phyloP scores from a whole-genome alignment of 2,329 filamentous ascomycete species.

The Grosmannia penicillata region DNA sequence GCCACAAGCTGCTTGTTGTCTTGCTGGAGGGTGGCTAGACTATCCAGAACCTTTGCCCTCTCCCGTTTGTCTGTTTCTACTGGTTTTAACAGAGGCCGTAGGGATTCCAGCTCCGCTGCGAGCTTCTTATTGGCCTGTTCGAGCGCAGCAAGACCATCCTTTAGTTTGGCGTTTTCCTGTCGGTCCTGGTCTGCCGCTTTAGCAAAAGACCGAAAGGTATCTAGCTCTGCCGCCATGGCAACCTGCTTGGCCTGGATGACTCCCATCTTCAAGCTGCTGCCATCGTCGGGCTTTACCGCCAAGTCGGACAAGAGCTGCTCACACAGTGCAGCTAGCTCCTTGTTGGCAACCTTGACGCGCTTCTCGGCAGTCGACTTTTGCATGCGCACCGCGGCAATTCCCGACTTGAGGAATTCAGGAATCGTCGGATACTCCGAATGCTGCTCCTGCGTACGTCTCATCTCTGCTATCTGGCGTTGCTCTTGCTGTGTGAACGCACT shows the following conservation, averaged over 20 bases:
- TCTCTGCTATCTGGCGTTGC: too few relatives aligned
- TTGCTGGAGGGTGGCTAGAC: too few relatives aligned
- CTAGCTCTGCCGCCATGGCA: background rate
- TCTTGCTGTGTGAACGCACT: too few relatives aligned
- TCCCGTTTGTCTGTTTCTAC: background rate
- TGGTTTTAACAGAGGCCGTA: background rate
- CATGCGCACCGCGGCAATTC: background rate
- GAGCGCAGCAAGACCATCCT: too few relatives aligned
- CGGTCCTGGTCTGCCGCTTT: background rate
- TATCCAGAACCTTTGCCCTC: too few relatives aligned
- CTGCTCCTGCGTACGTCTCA: too few relatives aligned
- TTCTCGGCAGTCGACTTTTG: background rate
- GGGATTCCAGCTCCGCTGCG: background rate
- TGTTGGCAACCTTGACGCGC: background rate
- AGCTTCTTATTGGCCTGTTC: too few relatives aligned
- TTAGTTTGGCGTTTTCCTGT: background rate
- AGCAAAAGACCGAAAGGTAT: background rate
- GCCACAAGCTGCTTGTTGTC: too few relatives aligned
- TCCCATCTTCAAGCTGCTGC: background rate
- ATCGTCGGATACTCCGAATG: constrained; percentile 9
- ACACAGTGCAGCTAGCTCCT: background rate
- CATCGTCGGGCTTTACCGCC: background rate
- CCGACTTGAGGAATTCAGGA: background rate
- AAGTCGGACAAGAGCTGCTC: background rate
- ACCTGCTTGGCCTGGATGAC: background rate